phyloP scores from a whole-genome alignment of 1,284 basidiomycete species.

The Rhodotorula sp. region DNA sequence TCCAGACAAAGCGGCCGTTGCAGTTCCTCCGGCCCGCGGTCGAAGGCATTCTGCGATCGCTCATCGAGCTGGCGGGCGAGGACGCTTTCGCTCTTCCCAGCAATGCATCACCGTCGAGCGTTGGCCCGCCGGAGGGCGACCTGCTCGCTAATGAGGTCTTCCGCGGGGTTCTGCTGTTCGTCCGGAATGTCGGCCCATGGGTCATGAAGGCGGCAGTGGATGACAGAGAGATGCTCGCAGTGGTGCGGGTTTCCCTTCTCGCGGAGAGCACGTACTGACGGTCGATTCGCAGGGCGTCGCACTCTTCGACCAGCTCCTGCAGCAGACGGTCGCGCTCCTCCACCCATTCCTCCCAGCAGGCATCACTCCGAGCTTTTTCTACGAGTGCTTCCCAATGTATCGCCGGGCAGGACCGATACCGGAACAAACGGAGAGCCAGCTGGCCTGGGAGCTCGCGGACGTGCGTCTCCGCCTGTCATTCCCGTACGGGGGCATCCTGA shows the following conservation, averaged over 20 bases:
- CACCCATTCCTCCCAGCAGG: neutral
- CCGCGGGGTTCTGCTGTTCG: neutral
- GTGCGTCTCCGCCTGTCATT: neutral
- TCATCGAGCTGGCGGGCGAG: neutral
- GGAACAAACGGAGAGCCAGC: neutral
- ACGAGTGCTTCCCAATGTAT: constrained; percentile 5
- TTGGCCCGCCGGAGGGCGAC: neutral
- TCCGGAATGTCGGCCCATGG: neutral
- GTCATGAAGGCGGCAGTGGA: neutral
- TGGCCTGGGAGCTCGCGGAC: neutral
- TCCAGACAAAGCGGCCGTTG: constrained; percentile 4
- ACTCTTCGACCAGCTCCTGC: neutral
- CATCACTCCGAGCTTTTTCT: neutral
- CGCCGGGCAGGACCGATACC: neutral
- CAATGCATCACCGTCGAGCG: neutral
- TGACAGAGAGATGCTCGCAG: neutral
- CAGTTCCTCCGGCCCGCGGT: constrained; percentile 11
- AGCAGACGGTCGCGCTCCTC: neutral
- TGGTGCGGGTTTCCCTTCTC: neutral
- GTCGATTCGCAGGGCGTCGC: neutral
- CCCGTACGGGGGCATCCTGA: neutral
- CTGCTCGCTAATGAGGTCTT: neutral
- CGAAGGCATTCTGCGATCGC: neutral
- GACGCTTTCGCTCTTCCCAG: neutral
- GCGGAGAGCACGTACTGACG: neutral